Evolutionary conservation across 2,329 filamentous ascomycete species (phyloP).

Genomic region (Fusarium nisikadoi): DNA sequence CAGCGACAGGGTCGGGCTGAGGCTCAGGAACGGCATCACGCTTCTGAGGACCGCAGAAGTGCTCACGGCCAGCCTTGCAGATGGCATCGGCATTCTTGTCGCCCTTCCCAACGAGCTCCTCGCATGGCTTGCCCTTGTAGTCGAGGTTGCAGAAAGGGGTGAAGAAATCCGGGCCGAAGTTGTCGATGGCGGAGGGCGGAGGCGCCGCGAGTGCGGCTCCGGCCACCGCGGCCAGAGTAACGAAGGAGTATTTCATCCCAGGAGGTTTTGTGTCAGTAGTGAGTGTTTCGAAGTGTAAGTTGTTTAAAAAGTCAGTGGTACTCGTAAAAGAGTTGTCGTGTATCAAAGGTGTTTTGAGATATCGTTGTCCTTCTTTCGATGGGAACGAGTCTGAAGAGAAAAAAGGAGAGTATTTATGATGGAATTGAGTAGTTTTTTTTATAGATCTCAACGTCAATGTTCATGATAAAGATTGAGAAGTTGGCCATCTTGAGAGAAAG

Average conservation of each 20-base stretch:
- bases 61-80: neutral
- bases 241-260: constrained; percentile 46
- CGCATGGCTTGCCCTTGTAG: constrained; percentile 7
- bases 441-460: constrained; percentile 27
- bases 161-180: constrained; percentile 6
- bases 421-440: constrained; percentile 21
- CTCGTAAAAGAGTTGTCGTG: constrained; percentile 35
- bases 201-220: constrained; percentile 18
- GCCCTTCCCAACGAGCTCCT: neutral
- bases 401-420: constrained; percentile 11
- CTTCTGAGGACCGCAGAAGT: neutral
- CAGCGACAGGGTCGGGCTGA: constrained; percentile 30
- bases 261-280: constrained; percentile 6
- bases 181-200: neutral
- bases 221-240: constrained; percentile 40
- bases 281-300: constrained; percentile 12
- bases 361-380: constrained; percentile 36
- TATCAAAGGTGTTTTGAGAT: constrained; percentile 32
- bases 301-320: constrained; percentile 17
- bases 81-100: neutral
- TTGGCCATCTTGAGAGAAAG: neutral
- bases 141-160: neutral
- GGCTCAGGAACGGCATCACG: constrained; percentile 9
- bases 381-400: constrained; percentile 40
- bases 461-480: neutral